phyloP scores from a whole-genome alignment of 2,329 filamentous ascomycete species.

The Fonsecaea multimorphosa region DNA sequence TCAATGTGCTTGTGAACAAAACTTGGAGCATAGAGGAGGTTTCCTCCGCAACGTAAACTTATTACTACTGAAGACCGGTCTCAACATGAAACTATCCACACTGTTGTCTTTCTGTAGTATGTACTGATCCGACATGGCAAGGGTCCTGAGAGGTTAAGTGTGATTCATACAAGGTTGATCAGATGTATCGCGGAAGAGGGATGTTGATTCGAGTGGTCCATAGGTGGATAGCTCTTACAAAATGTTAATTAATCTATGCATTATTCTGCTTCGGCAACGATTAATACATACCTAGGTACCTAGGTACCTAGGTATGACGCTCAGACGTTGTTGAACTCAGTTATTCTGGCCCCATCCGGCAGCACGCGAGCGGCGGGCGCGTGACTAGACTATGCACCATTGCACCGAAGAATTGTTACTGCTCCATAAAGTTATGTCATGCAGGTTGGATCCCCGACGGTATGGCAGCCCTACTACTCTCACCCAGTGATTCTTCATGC shows the following conservation, averaged over 20 bases:
- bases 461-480: background rate
- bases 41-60: background rate
- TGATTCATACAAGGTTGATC: too few relatives aligned
- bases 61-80: background rate
- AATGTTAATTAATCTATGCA: too few relatives aligned
- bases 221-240: too few relatives aligned
- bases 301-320: too few relatives aligned
- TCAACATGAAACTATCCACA: background rate
- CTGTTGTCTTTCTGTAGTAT: too few relatives aligned
- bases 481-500: background rate
- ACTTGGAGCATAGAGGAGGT: background rate
- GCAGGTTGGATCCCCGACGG: background rate
- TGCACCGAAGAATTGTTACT: background rate
- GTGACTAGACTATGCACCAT: background rate
- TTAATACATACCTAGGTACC: too few relatives aligned
- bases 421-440: slow-evolving; percentile 6
- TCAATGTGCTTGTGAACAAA: background rate
- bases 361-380: slow-evolving; percentile 2
- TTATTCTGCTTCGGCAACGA: too few relatives aligned
- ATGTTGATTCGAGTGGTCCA: too few relatives aligned
- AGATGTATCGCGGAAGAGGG: too few relatives aligned
- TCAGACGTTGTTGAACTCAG: background rate
- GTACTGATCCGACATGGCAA: too few relatives aligned
- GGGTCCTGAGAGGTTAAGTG: too few relatives aligned
- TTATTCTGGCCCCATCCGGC: background rate